phyloP scores from a whole-genome alignment of 2,329 filamentous ascomycete genomes.

The Iodosphaeria phyllophila region DNA sequence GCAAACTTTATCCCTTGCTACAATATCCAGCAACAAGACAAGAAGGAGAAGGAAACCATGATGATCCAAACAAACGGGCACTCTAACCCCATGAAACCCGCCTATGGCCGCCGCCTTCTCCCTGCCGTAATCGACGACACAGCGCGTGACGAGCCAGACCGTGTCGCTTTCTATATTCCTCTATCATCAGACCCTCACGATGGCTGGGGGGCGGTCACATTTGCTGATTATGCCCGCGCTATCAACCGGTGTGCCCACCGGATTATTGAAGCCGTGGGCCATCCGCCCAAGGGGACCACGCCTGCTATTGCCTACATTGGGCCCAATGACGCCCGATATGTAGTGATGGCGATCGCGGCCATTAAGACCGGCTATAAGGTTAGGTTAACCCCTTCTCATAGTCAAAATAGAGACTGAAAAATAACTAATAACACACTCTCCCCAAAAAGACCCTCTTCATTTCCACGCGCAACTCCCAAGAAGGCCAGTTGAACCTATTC shows the following conservation, averaged over 20 bases:
- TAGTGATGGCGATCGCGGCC: constrained; percentile 6
- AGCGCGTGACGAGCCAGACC: constrained; percentile 14
- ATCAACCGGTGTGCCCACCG: constrained; percentile 19
- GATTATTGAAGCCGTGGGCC: constrained; percentile 13
- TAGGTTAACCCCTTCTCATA: constrained; percentile 5
- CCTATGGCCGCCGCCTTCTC: constrained; percentile 12
- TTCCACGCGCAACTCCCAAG: constrained; percentile 24
- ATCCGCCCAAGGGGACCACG: constrained; percentile 7
- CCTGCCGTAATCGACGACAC: constrained; percentile 19
- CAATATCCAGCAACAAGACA: no score
- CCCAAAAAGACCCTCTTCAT: constrained; percentile 19
- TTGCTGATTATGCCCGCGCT: constrained; percentile 18
- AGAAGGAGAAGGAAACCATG: no score
- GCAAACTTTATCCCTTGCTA: no score
- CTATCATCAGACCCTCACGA: constrained; percentile 16
- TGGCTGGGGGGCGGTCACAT: constrained; percentile 20
- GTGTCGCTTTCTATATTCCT: constrained; percentile 17
- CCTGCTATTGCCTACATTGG: constrained; percentile 26
- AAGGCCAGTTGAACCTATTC: constrained; percentile 25
- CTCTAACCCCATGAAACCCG: no score
- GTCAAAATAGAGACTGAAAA: not conserved
- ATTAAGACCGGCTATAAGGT: constrained; percentile 16
- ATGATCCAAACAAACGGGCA: no score
- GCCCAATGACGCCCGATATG: constrained; percentile 15
- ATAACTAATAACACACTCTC: not conserved